A percentile compares a stretch with the other conserved stretches of the same genome.
phyloP scores from a whole-genome alignment of 2,329 filamentous ascomycete species.

The Aureobasidium leucospermi region DNA sequence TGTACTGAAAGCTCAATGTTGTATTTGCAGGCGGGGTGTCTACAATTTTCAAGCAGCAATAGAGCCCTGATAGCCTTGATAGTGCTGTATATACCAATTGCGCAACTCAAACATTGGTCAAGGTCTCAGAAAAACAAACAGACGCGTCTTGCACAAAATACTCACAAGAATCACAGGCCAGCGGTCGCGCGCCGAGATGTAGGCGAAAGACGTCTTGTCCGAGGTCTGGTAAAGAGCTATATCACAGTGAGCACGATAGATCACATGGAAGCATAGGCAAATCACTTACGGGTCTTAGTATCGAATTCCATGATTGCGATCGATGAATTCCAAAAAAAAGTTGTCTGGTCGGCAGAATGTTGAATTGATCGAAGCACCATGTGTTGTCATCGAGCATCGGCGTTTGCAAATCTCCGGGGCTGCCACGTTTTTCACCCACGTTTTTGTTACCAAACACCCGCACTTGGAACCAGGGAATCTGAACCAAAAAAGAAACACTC shows the following conservation, averaged over 20 bases:
- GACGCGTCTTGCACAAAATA: constrained; percentile 3
- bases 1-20: too few relatives aligned
- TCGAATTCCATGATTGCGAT: constrained; percentile 60
- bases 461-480: background rate
- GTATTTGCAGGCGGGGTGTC: too few relatives aligned
- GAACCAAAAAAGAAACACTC: background rate
- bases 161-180: constrained; percentile 90
- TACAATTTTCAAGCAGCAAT: too few relatives aligned
- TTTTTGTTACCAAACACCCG: background rate
- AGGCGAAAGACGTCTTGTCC: constrained; percentile 81
- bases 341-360: background rate
- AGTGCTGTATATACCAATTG: too few relatives aligned
- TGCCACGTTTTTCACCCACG: background rate
- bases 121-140: background rate
- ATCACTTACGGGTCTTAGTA: constrained; percentile 59
- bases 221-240: constrained; percentile 69
- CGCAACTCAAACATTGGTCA: background rate
- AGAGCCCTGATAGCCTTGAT: too few relatives aligned
- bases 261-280: background rate
- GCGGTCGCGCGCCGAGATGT: constrained; percentile 72
- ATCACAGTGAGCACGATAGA: constrained; percentile 15
- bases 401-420: background rate
- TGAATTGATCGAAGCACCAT: background rate
- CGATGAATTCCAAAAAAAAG: background rate
- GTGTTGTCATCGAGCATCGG: constrained; percentile 2